Evolutionary conservation across 148 eudicot species (phyloP), one percentile per base, ranked within the genome.

Genomic region (Amaranthus palmeri): DNA sequence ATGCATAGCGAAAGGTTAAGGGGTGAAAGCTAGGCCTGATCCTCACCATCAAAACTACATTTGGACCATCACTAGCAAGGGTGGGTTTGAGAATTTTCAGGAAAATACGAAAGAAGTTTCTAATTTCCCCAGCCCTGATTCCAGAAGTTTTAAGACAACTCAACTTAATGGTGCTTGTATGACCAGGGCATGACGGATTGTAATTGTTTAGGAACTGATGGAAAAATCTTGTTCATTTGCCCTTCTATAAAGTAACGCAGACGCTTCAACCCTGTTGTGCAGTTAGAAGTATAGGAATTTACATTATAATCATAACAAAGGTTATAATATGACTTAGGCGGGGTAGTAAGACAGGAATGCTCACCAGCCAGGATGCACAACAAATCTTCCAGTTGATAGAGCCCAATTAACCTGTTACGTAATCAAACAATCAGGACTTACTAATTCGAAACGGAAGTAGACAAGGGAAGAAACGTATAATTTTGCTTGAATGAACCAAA

Each of bases 351-450:
- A 53, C 44, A 54, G 40, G 13, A 72, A 65, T 65, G 58, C 90
- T 83, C 85, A 95, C 98, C 98, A 95, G 86, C 96, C 91, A 76
- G 98, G 98, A 79, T 91, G 85, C 54, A 95, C 98, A 61, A 88
- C 98, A 88, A 74, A 87, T 86, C 86, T 88, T 75, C 97, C 97
- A 4, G 84, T 88, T 60, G 88, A 78, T 74, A 85, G 85, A 65
- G 97, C 98, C 98, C 97, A 95, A 59, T 91, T 95, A 64, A 95
- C 98, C 98, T 95, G 86, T 77, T 77, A 14, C 45, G 50, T n/a
- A 59, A 6, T 64, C 7, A 8, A 42, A 4, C 57, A 72, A 74
- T 50, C 68, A 70, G 15, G 47, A 44, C 50, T 13, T 12, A 60
- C 4, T 50, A 72, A 67, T 42, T 10, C 50, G 62, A 65, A 47